Base-by-base conservation (phyloP, 768 basidiomycete species). In the Trametes elegans region DNA sequence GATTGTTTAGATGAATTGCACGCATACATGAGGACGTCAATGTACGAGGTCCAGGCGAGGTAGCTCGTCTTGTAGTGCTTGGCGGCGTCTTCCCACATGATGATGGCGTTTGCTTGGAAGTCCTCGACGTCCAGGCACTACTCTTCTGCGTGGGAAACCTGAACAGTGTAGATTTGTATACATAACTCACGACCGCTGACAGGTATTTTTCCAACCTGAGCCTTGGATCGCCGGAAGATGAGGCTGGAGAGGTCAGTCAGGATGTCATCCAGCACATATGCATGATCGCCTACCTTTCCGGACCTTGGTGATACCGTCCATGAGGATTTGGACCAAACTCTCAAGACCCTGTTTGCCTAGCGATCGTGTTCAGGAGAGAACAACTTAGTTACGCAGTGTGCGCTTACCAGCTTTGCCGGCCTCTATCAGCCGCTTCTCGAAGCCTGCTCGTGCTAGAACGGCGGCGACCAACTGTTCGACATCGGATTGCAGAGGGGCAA, bases 131-230 rank as follows among this genome's bases (percentile, higher is more conserved):
- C 69, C 10, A 65, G 27, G 64, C 86, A 84, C 84, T 86, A 53
- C 14, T n/a, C n/a, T 51, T 29, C 31, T 29, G 27, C 18, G 13
- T 44, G 8, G 39, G n/a, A 18, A 32, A 32, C 34, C 26, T 11
- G 7, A 13, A 5, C 14, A 53, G 14, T 24, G 13, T 2, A 35
- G 9, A 26, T 24, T 26, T 29, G 19, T 26, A 5, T 7, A 26
- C 5, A 11, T 5, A 24, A 77, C 89, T 59, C 65, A 96, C 95
- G 44, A 90, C 73, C 41, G 81, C 79, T 35, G 86, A 79, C 16
- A 95, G 75, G 66, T 85, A 92, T 62, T 88, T 93, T 68, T 99
- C 95, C 27, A 98, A 71, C 42, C 88, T 81, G 44, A 91, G 73
- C 39, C 83, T 81, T 2, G 85, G 74, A 69, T 98, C 96, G 2